phyloP scores from a whole-genome alignment of 2,329 filamentous ascomycete genomes.

The Talaromyces sp. region DNA sequence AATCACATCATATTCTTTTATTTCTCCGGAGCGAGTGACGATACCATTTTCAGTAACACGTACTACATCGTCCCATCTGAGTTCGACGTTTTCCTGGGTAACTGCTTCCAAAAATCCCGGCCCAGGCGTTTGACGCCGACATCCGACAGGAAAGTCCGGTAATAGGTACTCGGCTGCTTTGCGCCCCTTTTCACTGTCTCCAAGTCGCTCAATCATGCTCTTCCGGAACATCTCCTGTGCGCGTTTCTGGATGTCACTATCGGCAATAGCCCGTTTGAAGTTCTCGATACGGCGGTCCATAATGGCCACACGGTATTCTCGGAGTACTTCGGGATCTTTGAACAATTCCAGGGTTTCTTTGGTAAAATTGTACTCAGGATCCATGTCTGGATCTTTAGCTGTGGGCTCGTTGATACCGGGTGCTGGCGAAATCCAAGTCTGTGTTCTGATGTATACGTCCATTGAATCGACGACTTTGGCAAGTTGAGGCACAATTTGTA shows the following conservation, averaged over 20 bases:
- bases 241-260: conserved; percentile 10
- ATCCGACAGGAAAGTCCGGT: background rate
- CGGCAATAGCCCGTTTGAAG: conserved; percentile 11
- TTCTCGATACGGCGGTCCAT: conserved; percentile 16
- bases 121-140: background rate
- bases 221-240: background rate
- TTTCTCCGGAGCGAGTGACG: background rate
- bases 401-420: conserved; percentile 16
- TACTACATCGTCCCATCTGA: background rate
- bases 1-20: background rate
- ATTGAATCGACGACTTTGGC: conserved; percentile 9
- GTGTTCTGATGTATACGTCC: conserved; percentile 16
- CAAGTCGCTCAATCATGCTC: background rate
- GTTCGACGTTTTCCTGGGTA: background rate
- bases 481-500: background rate
- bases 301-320: conserved; percentile 13
- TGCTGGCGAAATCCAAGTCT: conserved; percentile 15
- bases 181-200: background rate
- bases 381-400: conserved; percentile 12
- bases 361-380: background rate
- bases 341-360: background rate
- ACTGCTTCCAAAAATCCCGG: background rate
- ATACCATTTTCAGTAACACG: background rate
- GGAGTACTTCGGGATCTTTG: conserved; percentile 9
- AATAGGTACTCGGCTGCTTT: background rate